Evolutionary conservation across 345 rosid species (phyloP).

Genomic region (Eucalyptus rudis): DNA sequence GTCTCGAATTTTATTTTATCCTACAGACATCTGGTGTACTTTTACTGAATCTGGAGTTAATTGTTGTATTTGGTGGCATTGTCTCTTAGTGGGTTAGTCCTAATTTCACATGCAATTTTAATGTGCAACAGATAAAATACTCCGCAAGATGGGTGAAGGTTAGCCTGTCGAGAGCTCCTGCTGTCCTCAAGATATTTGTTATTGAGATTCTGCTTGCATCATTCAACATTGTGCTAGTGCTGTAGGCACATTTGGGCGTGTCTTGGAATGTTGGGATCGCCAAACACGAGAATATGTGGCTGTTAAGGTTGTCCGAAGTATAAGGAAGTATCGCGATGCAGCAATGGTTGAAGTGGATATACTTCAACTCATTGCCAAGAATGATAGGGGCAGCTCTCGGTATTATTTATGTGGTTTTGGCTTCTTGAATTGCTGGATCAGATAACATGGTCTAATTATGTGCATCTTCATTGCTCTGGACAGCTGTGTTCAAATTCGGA

Average conservation of each 20-base stretch:
- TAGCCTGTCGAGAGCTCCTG: background rate
- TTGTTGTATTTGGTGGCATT: background rate
- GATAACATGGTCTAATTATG: background rate
- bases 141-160: conserved; percentile 67
- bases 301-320: conserved; percentile 52
- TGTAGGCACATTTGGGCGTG: conserved; percentile 72
- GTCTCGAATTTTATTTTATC: background rate
- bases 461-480: conserved; percentile 4
- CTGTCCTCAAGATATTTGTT: background rate
- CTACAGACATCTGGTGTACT: background rate
- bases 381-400: conserved; percentile 44
- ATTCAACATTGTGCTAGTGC: background rate
- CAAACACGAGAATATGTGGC: conserved; percentile 52
- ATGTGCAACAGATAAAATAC: conserved; percentile 37
- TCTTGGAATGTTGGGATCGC: conserved; percentile 69
- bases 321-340: conserved; percentile 53
- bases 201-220: background rate
- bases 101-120: background rate
- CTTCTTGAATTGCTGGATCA: background rate
- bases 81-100: background rate
- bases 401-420: background rate
- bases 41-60: background rate
- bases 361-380: conserved; percentile 41
- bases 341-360: conserved; percentile 56
- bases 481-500: conserved; percentile 56